Evolutionary conservation across 495 filamentous ascomycete genomes (phyloP), one percentile per base, ranked within the genome.

Genomic region (Xylaria cubensis): DNA sequence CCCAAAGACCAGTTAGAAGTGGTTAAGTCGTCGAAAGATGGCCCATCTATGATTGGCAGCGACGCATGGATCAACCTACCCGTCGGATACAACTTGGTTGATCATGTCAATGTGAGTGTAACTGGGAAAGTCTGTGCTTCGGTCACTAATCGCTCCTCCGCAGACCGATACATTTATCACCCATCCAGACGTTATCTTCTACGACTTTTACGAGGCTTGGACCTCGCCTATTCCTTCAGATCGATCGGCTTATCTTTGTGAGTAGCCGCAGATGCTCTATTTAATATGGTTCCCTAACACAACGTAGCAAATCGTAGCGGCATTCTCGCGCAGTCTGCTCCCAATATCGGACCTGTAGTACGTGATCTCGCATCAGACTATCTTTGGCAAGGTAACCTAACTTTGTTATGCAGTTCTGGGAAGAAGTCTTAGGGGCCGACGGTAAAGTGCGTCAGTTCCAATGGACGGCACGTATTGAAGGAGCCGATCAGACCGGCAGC

Each of bases 1-100:
- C 90, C 88, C 32, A 73, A 81, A n/a, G 88, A 90, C 72, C 87
- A 90, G 81, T 87, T 92, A 21, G 80, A 84, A 56, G 74, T 88
- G 10, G 88, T 91, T 44, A 83, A 87, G 72, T 77, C 78, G 65
- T 87, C 86, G 3, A 76, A 82, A 0, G 84, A 88, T 65, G 87
- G 89, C 24, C 78, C 87, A 9, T 82, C 79, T n/a, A 85, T 90
- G 83, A 85, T 89, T 71, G 79, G 71, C 66, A 81, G 77, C 58
- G 74, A 78, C 1, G 75, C 88, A 21, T 94, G 92, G 92, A 91
- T 95, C 76, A 83, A 89, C 72, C 84, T 92, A 19, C 92, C 92
- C 26, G 92, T 95, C 24, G 92, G 92, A 32, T 86, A 91, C 75
- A 93, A 92, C 76, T 78, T 94, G 53, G 87, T 90, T 71, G 92